Percentiles rank a stretch among this genome's conserved stretches.
phyloP scores from a whole-genome alignment of 2,329 filamentous ascomycete genomes.

The Cladosporium sp. region DNA sequence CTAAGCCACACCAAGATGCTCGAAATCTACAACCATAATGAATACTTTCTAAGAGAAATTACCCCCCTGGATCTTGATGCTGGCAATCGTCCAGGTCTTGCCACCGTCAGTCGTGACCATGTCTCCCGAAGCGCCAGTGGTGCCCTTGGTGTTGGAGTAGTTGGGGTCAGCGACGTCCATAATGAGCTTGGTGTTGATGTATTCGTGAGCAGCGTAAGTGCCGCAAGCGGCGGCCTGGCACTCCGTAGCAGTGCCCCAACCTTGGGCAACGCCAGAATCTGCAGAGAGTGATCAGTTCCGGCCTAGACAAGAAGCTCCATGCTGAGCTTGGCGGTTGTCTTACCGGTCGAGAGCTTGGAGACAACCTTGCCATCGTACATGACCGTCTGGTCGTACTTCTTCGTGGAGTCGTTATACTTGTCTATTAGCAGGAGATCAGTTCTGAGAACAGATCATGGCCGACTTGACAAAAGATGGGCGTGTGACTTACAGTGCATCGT shows the following conservation, averaged over 20 bases:
- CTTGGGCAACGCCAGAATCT: conserved; percentile 18
- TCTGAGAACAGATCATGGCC: neutral
- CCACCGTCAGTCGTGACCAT: conserved; percentile 40
- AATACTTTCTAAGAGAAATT: neutral
- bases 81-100: conserved; percentile 41
- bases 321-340: conserved; percentile 11
- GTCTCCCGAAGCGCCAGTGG: conserved; percentile 36
- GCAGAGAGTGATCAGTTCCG: conserved; percentile 10
- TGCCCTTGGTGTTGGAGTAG: conserved; percentile 39
- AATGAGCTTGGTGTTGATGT: conserved; percentile 38
- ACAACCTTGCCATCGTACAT: conserved; percentile 36
- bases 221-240: conserved; percentile 39
- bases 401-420: conserved; percentile 37
- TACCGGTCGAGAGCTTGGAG: conserved; percentile 43
- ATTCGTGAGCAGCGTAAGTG: conserved; percentile 39
- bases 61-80: conserved; percentile 30
- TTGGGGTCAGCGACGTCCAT: conserved; percentile 34
- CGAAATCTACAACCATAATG: no score
- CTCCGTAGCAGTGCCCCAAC: conserved; percentile 43
- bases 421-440: conserved; percentile 17
- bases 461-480: no score
- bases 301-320: no score
- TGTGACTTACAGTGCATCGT: conserved; percentile 41
- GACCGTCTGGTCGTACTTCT: conserved; percentile 41
- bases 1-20: no score